Base-by-base conservation (phyloP, 108 stramenopile genomes). In the Parmales sp. region DNA sequence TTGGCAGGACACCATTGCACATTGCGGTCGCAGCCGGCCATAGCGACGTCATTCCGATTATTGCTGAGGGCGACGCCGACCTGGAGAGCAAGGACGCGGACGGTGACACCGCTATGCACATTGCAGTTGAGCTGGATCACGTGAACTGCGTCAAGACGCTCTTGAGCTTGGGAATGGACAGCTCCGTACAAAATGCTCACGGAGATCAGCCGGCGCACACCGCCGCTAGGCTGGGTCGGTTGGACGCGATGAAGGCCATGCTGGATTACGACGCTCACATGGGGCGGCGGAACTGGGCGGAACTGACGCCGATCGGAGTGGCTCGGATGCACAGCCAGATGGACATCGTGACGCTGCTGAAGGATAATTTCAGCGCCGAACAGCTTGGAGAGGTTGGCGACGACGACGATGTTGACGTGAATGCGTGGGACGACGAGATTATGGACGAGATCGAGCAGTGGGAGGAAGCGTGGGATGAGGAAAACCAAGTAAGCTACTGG, bases 121-220 rank as follows among this genome's bases (percentile, higher is more conserved):
- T 63, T 29, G 60, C 60, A 16, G 31, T 63, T 5, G 28, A 26
- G 18, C 29, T 29, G 29, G 23, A 36, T 16, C 23, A 22, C 31
- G 28, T 23, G 60, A 31, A 63, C 6, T 16, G 16, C 4, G 60
- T 63, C 29, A 36, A 63, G 5, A 36, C 60, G 18, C 60, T 63
- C 23, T 31, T 63, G 20, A 23, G 20, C 60, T 5, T 34, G 16
- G 60, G 60, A 5, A 16, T 16, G 29, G 23, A 63, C 29, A 31
- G 18, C 29, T 29, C 60, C 16, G 6, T 63, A 16, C 60, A 29
- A 18, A 63, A 63, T 31, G 60, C 18, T 31, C 26, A 60, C 31
- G 79, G 79, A 38, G 76, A 80, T 45, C 76, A 76, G 60, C 39
- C 79, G 7, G 73, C 79, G 3, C 79, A 80, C 28, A 54, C 77